These are phyloP conservation scores for Nemania sp. DNA, from an alignment of 2,329 filamentous ascomycete genomes.

Conservation along the genomic window DNA sequence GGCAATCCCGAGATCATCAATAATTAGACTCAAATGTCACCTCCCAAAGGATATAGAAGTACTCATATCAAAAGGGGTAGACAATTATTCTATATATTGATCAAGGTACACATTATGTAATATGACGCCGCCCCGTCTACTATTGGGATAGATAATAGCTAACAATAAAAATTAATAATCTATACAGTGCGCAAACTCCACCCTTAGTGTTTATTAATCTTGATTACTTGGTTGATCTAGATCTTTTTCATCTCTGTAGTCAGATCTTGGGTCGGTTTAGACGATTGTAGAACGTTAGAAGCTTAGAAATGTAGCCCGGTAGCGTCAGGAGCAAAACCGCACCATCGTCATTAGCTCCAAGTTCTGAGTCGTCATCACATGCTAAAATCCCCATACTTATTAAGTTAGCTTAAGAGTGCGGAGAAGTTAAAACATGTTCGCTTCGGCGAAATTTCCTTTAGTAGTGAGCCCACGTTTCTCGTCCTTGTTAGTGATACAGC, in stretches of 20 bases:
- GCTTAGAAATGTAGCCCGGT: neutral
- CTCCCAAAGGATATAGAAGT: neutral
- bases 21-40: no score
- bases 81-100: neutral
- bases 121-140: neutral
- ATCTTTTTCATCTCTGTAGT: no score
- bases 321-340: neutral
- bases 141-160: neutral
- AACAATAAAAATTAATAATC: neutral
- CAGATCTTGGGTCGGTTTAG: neutral
- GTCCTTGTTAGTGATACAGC: neutral
- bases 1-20: no score
- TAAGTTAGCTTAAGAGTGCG: neutral
- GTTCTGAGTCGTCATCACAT: neutral
- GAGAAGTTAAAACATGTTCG: neutral
- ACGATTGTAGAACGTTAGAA: neutral
- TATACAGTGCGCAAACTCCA: neutral
- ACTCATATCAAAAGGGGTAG: neutral
- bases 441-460: constrained; percentile 1
- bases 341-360: neutral
- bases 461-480: neutral
- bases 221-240: neutral
- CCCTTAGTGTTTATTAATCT: neutral
- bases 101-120: neutral
- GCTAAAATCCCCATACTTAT: neutral